These are phyloP conservation scores for Vaccinium macrocarpon DNA, from an alignment of 148 eudicot genomes.

Conservation along the genomic window DNA sequence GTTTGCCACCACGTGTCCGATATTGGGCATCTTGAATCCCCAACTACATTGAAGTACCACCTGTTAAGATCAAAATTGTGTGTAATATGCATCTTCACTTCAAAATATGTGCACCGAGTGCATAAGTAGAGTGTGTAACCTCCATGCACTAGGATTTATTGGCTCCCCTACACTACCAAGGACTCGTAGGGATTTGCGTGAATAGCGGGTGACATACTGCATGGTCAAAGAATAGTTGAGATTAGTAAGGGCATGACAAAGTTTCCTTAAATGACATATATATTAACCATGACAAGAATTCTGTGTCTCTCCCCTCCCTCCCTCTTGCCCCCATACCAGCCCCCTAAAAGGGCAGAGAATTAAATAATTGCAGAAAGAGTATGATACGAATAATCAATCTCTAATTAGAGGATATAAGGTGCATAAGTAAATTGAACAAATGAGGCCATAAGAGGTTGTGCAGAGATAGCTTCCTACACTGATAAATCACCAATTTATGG, in stretches of 20 bases:
- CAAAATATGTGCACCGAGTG: not conserved
- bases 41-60: slow-evolving; percentile 92
- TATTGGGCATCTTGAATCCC: slow-evolving; percentile 92
- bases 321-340: not conserved
- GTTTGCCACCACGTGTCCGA: slow-evolving; percentile 99
- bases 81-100: slow-evolving; percentile 2
- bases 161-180: slow-evolving; percentile 99
- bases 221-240: slow-evolving; percentile 15
- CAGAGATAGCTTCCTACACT: not conserved
- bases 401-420: not conserved
- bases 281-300: not conserved
- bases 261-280: not conserved
- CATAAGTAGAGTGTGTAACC: slow-evolving; percentile 37
- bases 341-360: not conserved
- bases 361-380: not conserved
- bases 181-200: slow-evolving; percentile 96
- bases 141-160: slow-evolving; percentile 99
- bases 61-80: slow-evolving; percentile 29
- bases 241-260: not conserved
- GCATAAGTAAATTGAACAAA: not conserved
- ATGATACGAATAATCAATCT: not conserved
- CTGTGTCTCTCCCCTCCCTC: not conserved
- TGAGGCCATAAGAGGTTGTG: not conserved
- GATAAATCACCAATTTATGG: not conserved
- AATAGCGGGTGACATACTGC: slow-evolving; percentile 86